Conservation (phyloP, 441 rosid species). For the Geranium incanum region DNA sequence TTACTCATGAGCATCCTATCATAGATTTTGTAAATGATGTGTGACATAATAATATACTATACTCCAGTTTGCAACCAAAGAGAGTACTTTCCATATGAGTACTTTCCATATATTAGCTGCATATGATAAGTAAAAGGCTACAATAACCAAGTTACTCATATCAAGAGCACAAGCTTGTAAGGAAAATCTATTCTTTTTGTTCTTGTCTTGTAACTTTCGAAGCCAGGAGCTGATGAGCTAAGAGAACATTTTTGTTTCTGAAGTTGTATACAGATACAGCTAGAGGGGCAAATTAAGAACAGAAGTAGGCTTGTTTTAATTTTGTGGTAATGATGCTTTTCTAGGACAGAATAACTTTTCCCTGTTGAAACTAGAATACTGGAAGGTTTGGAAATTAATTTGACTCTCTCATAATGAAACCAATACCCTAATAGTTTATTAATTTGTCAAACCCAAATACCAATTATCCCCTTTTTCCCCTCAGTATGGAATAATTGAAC, state of each 20-base stretch:
- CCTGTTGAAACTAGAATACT: no score
- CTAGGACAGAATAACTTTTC: no score
- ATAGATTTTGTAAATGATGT: neutral
- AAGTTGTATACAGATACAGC: no score
- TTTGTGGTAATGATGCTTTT: no score
- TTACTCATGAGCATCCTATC: neutral
- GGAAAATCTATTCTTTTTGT: neutral
- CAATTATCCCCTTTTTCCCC: neutral
- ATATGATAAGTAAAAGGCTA: neutral
- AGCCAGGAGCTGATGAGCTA: no score
- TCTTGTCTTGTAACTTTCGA: no score
- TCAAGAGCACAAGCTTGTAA: neutral
- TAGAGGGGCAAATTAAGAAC: no score
- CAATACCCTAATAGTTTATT: neutral
- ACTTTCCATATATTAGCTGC: no score
- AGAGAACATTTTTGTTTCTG: no score
- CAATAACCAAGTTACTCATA: neutral
- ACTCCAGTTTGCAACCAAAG: no score
- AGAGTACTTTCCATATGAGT: no score
- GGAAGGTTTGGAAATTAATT: neutral
- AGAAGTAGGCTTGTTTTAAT: no score
- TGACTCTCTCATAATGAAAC: neutral
- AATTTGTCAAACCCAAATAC: neutral
- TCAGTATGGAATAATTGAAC: constrained; percentile 1
- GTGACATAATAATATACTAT: neutral